Base-by-base conservation (phyloP, 495 filamentous ascomycete genomes). In the Neurospora pannonica region DNA sequence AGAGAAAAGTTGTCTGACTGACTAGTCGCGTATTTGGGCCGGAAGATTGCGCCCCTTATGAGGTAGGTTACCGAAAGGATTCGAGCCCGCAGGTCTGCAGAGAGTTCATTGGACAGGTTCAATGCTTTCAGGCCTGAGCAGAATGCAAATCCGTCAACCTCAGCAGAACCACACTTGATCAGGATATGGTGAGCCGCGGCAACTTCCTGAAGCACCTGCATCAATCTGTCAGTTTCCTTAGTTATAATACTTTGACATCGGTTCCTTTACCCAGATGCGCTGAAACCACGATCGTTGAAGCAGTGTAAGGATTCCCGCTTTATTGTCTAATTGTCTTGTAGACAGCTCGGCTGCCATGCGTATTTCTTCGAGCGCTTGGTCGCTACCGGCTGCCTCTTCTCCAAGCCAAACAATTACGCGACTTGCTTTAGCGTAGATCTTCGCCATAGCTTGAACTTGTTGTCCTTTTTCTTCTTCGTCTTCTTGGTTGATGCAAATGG, bases 381-480 rank as follows among this genome's bases (percentile, higher is more conserved):
- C 62, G 73, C 76, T 77, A 72, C 79, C 74, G 36, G 79, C 75
- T 15, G 42, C 75, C 21, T 78, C 74, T 19, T 75, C 72, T 39
- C 84, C 80, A 31, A 84, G 78, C 82, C 82, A 85, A n/a, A 84
- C 77, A 70, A 81, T 40, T 17, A 84, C 82, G 13, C 73, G 69
- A 5, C 37, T 71, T 37, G 82, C 81, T 46, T 76, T 72, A 3
- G 31, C 71, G 72, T 85, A 85, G 38, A 85, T 83, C 75, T 72
- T 76, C 8, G 74, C 76, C 74, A 82, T 82, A 3, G 71, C 31
- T 74, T 76, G 71, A 15, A 82, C 74, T 39, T 82, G 76, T 15
- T 71, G 60, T 0, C 5, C 39, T 3, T 38, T 71, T 71, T 82
- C 80, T n/a, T 54, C 31, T 4, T 17, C 0, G 34, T 81, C 71